Evolutionary conservation across 164 flowering plant genomes (phyloP).

Genomic region (Liriodendron chinense): DNA sequence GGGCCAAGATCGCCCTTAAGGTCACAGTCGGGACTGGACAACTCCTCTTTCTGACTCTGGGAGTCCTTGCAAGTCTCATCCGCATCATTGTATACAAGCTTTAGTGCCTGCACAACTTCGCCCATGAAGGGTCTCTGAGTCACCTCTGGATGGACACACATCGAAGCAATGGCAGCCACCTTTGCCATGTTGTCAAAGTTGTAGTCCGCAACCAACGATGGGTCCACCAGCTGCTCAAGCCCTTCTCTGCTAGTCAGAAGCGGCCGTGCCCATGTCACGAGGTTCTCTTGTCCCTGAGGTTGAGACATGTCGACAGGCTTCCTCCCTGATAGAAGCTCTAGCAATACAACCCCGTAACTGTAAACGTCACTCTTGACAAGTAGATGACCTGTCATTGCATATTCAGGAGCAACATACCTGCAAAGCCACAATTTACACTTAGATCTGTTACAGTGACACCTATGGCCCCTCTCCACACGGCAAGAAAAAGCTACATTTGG

Average conservation of each 20-base stretch:
- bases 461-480: not conserved
- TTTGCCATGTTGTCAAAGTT: constrained; percentile 81
- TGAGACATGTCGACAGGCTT: constrained; percentile 94
- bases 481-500: not conserved
- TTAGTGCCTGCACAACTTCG: constrained; percentile 92
- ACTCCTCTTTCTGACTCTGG: constrained; percentile 50
- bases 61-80: constrained; percentile 67
- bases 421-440: constrained; percentile 9
- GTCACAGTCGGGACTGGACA: constrained; percentile 61
- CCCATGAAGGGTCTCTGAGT: constrained; percentile 93
- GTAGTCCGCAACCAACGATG: constrained; percentile 58
- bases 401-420: constrained; percentile 89
- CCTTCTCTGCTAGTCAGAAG: constrained; percentile 70
- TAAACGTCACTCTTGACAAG: constrained; percentile 93
- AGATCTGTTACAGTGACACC: not conserved
- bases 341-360: constrained; percentile 81
- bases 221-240: constrained; percentile 72
- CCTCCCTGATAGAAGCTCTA: constrained; percentile 84
- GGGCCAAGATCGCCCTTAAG: constrained; percentile 54
- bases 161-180: constrained; percentile 89
- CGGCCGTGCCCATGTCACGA: constrained; percentile 92
- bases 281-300: constrained; percentile 81
- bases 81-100: constrained; percentile 72
- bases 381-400: constrained; percentile 91
- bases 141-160: constrained; percentile 92